Conservation (phyloP, 2,329 filamentous ascomycete genomes). For the Amauroascus verrucosus region DNA sequence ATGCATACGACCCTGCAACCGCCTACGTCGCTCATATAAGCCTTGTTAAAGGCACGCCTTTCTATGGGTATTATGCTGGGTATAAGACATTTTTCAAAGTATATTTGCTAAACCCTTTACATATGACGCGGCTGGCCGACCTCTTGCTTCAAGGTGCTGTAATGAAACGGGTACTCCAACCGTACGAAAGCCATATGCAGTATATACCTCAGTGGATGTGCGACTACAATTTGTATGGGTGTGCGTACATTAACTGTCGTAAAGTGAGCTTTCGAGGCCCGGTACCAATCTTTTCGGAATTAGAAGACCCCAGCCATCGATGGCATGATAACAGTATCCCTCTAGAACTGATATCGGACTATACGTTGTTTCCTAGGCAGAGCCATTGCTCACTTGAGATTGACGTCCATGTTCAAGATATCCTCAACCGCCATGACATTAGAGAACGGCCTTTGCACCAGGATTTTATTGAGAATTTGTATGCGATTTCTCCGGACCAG, state of each 20-base stretch:
- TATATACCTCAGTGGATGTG: constrained; percentile 96
- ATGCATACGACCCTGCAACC: constrained; percentile 57
- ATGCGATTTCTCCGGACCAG: constrained; percentile 54
- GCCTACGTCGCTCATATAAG: constrained; percentile 82
- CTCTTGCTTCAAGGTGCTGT: constrained; percentile 80
- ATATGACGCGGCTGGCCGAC: constrained; percentile 81
- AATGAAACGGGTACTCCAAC: constrained; percentile 73
- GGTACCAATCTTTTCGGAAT: constrained; percentile 57
- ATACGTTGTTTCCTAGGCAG: constrained; percentile 57
- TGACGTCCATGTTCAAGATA: constrained; percentile 80
- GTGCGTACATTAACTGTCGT: constrained; percentile 66
- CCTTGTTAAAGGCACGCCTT: constrained; percentile 83
- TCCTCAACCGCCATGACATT: constrained; percentile 69
- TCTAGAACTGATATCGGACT: constrained; percentile 49
- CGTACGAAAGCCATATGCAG: constrained; percentile 87
- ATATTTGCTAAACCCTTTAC: constrained; percentile 77
- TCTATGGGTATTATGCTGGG: constrained; percentile 91
- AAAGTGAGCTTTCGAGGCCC: constrained; percentile 65
- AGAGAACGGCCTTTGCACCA: constrained; percentile 72
- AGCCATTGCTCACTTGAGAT: constrained; percentile 86
- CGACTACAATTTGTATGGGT: constrained; percentile 95
- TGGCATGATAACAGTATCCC: constrained; percentile 73
- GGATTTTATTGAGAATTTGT: constrained; percentile 65
- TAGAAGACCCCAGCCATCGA: constrained; percentile 52
- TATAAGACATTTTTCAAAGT: constrained; percentile 88